Evolutionary conservation across 2,329 filamentous ascomycete species (phyloP), one percentile per base, ranked within the genome.

Genomic region (Colletotrichum sp.): DNA sequence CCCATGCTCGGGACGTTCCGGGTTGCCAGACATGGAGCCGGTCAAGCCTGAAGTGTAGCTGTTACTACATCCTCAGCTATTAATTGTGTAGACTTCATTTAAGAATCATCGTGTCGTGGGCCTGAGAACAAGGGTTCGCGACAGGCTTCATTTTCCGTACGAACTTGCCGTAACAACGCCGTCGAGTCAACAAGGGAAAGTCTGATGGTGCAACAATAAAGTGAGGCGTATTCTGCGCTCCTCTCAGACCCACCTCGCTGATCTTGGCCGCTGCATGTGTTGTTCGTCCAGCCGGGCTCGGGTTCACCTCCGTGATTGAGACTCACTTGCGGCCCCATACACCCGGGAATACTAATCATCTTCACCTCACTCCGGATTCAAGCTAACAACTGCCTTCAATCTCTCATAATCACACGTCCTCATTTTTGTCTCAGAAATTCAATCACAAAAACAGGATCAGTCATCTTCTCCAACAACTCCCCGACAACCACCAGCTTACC

Each of bases 1-100:
- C 2, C 26, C 26, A 7, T 28, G 26, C 2, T 28, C 26, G 8
- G 26, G 26, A 28, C 26, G 26, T 8, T 28, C 26, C 26, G 26
- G 26, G 26, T 28, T 28, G 26, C 2, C 2, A 28, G 26, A 28
- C 26, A 8, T 28, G 26, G 2, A 2, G 26, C 26, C 26, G 26
- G 26, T 8, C 26, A 28, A 28, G 2, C 8, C 26, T 28, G 26
- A 28, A 2, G 2, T 2, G 2, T 2, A 28, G 2, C 26, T 2
- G 7, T 8, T 28, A 28, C 26, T 28, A 2, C 26, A 2, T 28
- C 26, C 26, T 28, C 26, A 28, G 26, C n/a, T n/a, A n/a, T n/a
- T n/a, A n/a, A n/a, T n/a, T n/a, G n/a, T n/a, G n/a, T n/a, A n/a
- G n/a, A n/a, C n/a, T n/a, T n/a, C n/a, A n/a, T n/a, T n/a, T n/a